phyloP scores from a whole-genome alignment of 2,329 filamentous ascomycete species.

The Trichoderma atrobrunneum region DNA sequence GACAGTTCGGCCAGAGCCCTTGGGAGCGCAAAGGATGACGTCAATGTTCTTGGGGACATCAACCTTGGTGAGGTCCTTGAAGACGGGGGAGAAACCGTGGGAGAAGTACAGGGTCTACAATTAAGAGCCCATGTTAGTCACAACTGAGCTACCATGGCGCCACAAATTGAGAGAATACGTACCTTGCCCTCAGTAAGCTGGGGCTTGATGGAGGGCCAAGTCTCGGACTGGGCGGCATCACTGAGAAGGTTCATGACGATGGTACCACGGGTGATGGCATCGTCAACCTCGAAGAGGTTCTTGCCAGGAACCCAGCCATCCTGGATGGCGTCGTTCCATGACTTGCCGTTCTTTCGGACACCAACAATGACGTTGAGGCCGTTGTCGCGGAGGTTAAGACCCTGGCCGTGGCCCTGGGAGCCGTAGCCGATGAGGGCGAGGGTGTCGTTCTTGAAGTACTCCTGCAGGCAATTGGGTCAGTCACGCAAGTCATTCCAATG shows the following conservation, averaged over 20 bases:
- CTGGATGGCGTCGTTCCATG: constrained; percentile 95
- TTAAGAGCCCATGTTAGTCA: constrained; percentile 25
- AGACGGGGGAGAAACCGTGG: constrained; percentile 99
- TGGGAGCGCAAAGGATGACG: constrained; percentile 98
- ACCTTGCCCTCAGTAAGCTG: constrained; percentile 98
- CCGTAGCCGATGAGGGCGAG: constrained; percentile 98
- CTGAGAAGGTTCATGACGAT: constrained; percentile 99
- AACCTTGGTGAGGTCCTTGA: constrained; percentile 99
- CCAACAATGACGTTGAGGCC: constrained; percentile 98
- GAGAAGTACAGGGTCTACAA: constrained; percentile 97
- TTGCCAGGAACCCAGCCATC: constrained; percentile 98
- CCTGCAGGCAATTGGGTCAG: constrained; percentile 55
- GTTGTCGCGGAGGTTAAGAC: constrained; percentile 99
- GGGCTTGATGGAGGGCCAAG: constrained; percentile 97
- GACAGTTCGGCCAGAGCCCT: constrained; percentile 98
- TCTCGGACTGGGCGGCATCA: constrained; percentile 97
- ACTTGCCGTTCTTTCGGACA: constrained; percentile 96
- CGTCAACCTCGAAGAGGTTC: constrained; percentile 98
- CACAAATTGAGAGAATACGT: constrained; percentile 30
- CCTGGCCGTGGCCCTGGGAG: constrained; percentile 97
- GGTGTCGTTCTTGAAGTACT: constrained; percentile 99
- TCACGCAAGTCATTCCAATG: neutral
- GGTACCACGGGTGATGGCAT: constrained; percentile 89
- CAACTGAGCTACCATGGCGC: neutral
- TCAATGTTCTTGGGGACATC: constrained; percentile 94